A percentile compares a stretch with the other conserved stretches of the same genome.
Evolutionary conservation across 805 yeast species (phyloP).

Genomic region (Ogataea philodendri): DNA sequence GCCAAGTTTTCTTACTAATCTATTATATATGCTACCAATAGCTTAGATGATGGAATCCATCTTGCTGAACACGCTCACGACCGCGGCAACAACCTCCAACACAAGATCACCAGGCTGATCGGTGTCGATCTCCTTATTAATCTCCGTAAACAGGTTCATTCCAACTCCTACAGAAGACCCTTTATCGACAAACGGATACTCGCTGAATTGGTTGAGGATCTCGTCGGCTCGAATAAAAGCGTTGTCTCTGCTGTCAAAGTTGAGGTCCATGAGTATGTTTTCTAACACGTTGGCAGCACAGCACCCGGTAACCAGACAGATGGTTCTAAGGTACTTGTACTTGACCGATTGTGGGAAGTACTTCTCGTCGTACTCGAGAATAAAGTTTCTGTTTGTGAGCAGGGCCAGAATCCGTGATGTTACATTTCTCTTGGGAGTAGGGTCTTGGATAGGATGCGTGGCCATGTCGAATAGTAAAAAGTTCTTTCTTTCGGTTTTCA

Average conservation of each 20-base stretch:
- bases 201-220: constrained; percentile 73
- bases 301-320: constrained; percentile 81
- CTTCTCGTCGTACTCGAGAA: constrained; percentile 49
- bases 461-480: constrained; percentile 97
- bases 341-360: constrained; percentile 70
- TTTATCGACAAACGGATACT: constrained; percentile 69
- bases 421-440: constrained; percentile 77
- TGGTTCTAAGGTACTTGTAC: constrained; percentile 70
- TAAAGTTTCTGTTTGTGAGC: constrained; percentile 69
- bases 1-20: constrained; percentile 12
- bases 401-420: constrained; percentile 68
- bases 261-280: constrained; percentile 72
- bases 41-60: constrained; percentile 80
- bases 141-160: constrained; percentile 56
- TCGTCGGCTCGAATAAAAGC: constrained; percentile 96
- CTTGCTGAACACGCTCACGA: constrained; percentile 81
- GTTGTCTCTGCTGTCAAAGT: constrained; percentile 85
- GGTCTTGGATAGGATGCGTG: constrained; percentile 93
- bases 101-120: constrained; percentile 57
- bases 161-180: constrained; percentile 67
- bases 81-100: constrained; percentile 90
- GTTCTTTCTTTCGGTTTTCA: constrained; percentile 93
- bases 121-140: constrained; percentile 49
- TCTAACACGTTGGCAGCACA: constrained; percentile 97
- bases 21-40: constrained; percentile 4